Conservation (phyloP, 306 rosid genomes). For the Rosa chinensis region DNA sequence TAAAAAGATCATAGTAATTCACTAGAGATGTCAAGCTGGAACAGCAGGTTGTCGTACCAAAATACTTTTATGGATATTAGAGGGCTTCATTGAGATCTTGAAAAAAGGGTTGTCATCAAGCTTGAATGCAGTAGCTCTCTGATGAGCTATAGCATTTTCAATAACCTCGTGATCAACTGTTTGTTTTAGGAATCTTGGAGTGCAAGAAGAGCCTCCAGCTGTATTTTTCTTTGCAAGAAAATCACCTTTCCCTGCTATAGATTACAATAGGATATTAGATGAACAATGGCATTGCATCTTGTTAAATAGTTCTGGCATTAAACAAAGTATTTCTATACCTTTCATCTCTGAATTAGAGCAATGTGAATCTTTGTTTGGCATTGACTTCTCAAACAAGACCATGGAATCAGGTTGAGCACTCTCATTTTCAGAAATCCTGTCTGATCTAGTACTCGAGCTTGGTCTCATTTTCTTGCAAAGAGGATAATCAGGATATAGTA, state of each 20-base stretch:
- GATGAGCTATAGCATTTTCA: background rate
- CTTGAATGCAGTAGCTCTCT: conserved; percentile 19
- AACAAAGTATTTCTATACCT: background rate
- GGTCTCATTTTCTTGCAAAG: background rate
- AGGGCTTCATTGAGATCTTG: conserved; percentile 10
- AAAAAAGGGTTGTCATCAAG: conserved; percentile 19
- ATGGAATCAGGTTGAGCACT: background rate
- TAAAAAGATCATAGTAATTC: background rate
- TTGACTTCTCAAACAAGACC: background rate
- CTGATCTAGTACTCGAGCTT: background rate
- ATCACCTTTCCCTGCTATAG: background rate
- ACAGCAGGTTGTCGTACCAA: conserved; percentile 10
- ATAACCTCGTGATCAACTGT: background rate
- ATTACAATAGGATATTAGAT: background rate
- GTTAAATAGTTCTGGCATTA: background rate
- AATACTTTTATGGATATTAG: background rate
- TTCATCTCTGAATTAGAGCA: background rate
- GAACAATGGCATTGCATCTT: background rate
- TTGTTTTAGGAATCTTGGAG: background rate
- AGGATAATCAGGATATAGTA: background rate
- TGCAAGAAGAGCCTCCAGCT: background rate
- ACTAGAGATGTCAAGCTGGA: background rate
- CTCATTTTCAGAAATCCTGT: background rate
- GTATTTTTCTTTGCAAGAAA: background rate
- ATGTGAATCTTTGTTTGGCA: background rate